Percentiles rank a stretch among this genome's conserved stretches.
Evolutionary conservation across 106 monocot species (phyloP).

Genomic region (Narthecium ossifragum): DNA sequence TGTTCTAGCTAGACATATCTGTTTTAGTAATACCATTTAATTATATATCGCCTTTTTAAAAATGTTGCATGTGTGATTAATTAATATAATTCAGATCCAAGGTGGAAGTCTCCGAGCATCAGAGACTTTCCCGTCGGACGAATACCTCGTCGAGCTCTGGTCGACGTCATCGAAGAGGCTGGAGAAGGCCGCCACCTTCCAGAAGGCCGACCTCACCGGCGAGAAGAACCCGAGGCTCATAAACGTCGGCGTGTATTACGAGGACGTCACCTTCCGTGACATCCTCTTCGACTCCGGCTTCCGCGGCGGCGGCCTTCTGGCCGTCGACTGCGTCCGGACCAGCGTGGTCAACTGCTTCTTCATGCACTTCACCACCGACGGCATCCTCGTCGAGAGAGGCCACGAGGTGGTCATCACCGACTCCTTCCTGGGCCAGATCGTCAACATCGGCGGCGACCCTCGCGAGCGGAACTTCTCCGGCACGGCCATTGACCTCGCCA

Average conservation of each 20-base stretch:
- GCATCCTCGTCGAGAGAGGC: slow-evolving; percentile 39
- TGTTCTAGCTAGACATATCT: too few species aligned
- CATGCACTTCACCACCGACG: slow-evolving; percentile 48
- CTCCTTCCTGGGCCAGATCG: slow-evolving; percentile 57
- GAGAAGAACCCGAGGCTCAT: too few species aligned
- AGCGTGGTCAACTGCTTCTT: slow-evolving; percentile 56
- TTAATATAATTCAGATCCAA: too few species aligned
- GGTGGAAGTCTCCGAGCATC: slow-evolving; percentile 59
- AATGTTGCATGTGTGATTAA: too few species aligned
- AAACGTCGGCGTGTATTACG: too few species aligned
- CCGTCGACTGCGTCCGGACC: slow-evolving; percentile 57
- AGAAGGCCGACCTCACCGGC: too few species aligned
- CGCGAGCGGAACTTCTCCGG: slow-evolving; percentile 54
- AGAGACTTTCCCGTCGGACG: slow-evolving; percentile 49
- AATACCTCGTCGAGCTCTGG: slow-evolving; percentile 73
- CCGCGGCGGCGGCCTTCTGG: slow-evolving; percentile 52
- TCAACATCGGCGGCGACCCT: slow-evolving; percentile 58
- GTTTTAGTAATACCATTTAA: too few species aligned
- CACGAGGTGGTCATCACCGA: slow-evolving; percentile 59
- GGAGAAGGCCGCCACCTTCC: too few species aligned
- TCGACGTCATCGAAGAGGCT: background rate
- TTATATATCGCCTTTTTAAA: too few species aligned
- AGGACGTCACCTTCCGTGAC: slow-evolving; percentile 60
- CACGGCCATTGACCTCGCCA: slow-evolving; percentile 36
- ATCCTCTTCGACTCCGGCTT: slow-evolving; percentile 61